A percentile compares a stretch with the other conserved stretches of the same genome.
phyloP scores from a whole-genome alignment of 2,329 filamentous ascomycete genomes.

The Trichophyton rubrum region DNA sequence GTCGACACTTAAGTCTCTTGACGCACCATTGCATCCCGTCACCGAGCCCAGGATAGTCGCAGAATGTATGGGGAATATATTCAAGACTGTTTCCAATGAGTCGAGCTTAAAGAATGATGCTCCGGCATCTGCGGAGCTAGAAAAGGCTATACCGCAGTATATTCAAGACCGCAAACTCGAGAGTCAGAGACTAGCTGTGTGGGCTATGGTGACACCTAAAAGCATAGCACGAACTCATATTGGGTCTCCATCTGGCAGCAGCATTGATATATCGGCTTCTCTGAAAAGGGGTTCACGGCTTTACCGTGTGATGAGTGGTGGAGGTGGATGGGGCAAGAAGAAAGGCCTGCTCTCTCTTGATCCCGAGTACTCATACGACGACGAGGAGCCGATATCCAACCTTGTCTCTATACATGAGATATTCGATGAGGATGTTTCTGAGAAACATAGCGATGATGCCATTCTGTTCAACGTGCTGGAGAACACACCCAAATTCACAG shows the following conservation, averaged over 20 bases:
- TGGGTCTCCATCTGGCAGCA: background rate
- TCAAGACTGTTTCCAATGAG: slow-evolving; percentile 29
- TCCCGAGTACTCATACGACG: slow-evolving; percentile 22
- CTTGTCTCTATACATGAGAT: slow-evolving; percentile 18
- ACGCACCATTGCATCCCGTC: slow-evolving; percentile 27
- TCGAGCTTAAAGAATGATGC: slow-evolving; percentile 17
- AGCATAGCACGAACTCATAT: slow-evolving; percentile 11
- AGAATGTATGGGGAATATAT: slow-evolving; percentile 33
- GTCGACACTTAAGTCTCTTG: slow-evolving; percentile 15
- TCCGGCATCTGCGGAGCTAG: slow-evolving; percentile 31
- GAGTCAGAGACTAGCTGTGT: slow-evolving; percentile 29
- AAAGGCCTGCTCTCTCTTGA: slow-evolving; percentile 32
- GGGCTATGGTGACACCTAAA: slow-evolving; percentile 25
- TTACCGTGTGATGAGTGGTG: slow-evolving; percentile 33
- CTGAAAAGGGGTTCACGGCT: slow-evolving; percentile 26
- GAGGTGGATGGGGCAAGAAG: slow-evolving; percentile 36
- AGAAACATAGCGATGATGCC: background rate
- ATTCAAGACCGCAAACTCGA: slow-evolving; percentile 27
- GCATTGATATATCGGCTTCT: slow-evolving; percentile 18
- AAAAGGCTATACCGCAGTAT: slow-evolving; percentile 30
- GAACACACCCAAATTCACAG: slow-evolving; percentile 15
- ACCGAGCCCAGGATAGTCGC: slow-evolving; percentile 27
- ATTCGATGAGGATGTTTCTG: slow-evolving; percentile 12
- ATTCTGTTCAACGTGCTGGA: slow-evolving; percentile 5
- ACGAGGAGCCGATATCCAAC: slow-evolving; percentile 10